Evolutionary conservation across 148 eudicot species (phyloP).

Genomic region (Salicornia ramosissima): DNA sequence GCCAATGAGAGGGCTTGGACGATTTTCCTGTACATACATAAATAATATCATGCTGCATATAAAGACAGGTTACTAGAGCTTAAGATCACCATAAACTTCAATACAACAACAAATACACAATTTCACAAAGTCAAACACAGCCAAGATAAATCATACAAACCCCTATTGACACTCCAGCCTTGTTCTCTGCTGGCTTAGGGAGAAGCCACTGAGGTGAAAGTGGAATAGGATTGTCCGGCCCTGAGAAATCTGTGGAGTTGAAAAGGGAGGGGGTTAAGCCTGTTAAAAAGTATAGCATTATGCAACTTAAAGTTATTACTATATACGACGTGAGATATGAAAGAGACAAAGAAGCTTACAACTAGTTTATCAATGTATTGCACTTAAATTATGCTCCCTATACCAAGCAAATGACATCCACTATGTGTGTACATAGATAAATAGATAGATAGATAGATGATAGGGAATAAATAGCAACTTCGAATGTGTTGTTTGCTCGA

Average conservation of each 20-base stretch:
- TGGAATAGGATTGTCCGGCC: conserved; percentile 64
- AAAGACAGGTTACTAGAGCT: background rate
- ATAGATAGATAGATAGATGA: too few relatives aligned
- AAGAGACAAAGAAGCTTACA: too few relatives aligned
- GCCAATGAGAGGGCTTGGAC: conserved; percentile 38
- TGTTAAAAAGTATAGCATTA: too few relatives aligned
- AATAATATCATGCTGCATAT: background rate
- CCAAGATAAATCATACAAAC: conserved; percentile 36
- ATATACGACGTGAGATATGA: too few relatives aligned
- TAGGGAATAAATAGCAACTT: too few relatives aligned
- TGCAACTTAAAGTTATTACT: too few relatives aligned
- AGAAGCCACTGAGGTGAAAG: conserved; percentile 98
- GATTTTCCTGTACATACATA: conserved; percentile 52
- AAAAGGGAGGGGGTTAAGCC: conserved; percentile 7
- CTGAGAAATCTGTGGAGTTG: conserved; percentile 57
- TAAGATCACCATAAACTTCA: background rate
- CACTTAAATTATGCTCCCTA: too few relatives aligned
- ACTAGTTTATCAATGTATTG: too few relatives aligned
- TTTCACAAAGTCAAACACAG: conserved; percentile 3
- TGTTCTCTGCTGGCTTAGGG: conserved; percentile 79
- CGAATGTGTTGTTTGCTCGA: too few relatives aligned
- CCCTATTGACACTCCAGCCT: conserved; percentile 60
- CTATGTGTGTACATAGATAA: too few relatives aligned
- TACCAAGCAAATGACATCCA: too few relatives aligned
- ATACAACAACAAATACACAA: background rate